phyloP scores from a whole-genome alignment of 306 rosid genomes.

The Ormosia semicastrata region DNA sequence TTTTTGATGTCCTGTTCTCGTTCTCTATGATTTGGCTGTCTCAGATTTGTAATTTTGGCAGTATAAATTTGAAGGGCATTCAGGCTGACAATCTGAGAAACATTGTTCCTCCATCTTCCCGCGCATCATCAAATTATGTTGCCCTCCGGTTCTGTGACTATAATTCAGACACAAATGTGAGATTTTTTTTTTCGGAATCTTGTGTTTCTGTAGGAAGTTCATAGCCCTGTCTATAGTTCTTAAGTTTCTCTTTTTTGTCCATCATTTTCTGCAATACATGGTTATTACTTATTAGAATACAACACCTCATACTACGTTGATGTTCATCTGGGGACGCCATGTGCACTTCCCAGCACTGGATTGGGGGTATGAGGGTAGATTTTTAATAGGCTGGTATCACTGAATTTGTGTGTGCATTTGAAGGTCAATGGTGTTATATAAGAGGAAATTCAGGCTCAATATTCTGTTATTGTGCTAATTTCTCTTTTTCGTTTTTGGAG shows the following conservation, averaged over 20 bases:
- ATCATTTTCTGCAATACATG: background rate
- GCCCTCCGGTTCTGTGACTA: constrained; percentile 76
- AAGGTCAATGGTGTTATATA: background rate
- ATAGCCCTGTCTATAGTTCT: constrained; percentile 5
- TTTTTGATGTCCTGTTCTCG: constrained; percentile 33
- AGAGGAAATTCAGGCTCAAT: constrained; percentile 18
- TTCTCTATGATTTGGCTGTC: constrained; percentile 60
- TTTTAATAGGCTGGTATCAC: background rate
- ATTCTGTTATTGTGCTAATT: background rate
- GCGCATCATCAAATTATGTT: constrained; percentile 78
- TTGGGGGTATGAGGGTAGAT: background rate
- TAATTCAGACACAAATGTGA: constrained; percentile 53
- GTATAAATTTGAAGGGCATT: constrained; percentile 91
- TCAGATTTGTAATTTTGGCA: constrained; percentile 88
- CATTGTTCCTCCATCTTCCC: constrained; percentile 84
- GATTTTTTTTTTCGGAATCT: constrained; percentile 25
- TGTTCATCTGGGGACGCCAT: background rate
- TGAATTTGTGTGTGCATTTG: background rate
- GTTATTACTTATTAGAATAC: background rate
- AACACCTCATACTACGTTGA: background rate
- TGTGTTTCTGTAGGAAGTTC: constrained; percentile 17
- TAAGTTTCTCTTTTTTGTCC: background rate
- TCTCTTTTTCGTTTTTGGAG: background rate
- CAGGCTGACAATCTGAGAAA: constrained; percentile 79
- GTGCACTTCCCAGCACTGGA: background rate